Conservation (phyloP, 208 protist species). For the Plasmodiophora brassicae region DNA sequence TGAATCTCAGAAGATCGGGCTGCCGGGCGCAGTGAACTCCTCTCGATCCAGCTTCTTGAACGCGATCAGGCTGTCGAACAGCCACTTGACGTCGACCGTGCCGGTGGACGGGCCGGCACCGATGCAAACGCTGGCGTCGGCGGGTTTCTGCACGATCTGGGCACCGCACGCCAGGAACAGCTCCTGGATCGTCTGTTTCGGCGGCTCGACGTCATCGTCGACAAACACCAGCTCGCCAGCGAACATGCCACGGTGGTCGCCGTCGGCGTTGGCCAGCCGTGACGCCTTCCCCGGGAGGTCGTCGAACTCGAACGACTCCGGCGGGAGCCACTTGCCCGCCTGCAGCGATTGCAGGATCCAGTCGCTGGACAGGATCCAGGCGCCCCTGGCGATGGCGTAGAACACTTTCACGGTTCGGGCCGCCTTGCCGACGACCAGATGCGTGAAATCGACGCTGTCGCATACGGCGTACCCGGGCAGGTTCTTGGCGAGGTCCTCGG, state of each 20-base stretch:
- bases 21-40: not conserved
- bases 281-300: not conserved
- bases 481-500: not conserved
- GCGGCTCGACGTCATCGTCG: not conserved
- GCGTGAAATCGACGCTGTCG: not conserved
- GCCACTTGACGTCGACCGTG: not conserved
- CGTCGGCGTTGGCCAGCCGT: not conserved
- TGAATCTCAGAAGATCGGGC: not conserved
- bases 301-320: not conserved
- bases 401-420: conserved; percentile 20
- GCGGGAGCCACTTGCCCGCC: not conserved
- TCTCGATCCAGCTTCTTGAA: not conserved
- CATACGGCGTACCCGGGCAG: not conserved
- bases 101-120: not conserved
- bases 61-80: not conserved
- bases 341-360: not conserved
- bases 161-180: conserved; percentile 9
- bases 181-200: not conserved
- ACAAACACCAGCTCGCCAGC: not conserved
- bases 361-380: not conserved
- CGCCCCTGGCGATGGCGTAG: not conserved
- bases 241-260: not conserved
- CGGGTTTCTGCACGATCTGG: not conserved
- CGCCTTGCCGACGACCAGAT: not conserved
- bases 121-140: not conserved